Evolutionary conservation across 352 stramenopile species (phyloP), one percentile per base, ranked within the genome.

Genomic region (Peronospora tabacina): DNA sequence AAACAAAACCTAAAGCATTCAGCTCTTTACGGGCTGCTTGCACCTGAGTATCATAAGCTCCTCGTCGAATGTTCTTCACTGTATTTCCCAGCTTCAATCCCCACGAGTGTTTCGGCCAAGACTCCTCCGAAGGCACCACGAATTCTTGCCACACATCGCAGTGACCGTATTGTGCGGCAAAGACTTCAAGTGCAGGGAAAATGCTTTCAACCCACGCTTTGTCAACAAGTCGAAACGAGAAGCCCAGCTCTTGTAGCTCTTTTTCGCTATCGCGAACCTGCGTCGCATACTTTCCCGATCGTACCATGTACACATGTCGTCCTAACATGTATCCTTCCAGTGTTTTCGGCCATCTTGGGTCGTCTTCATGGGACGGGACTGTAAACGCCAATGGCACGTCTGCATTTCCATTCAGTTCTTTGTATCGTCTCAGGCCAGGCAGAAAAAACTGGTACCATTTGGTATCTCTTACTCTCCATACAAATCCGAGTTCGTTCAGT

Each of bases 81-180:
- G 86, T 85, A 26, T 90, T 75, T 7, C 93, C 93, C 9, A 98
- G 68, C 15, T 87, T 75, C 33, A 96, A 66, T 0, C 85, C 87
- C 70, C 82, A 90, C 0, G 83, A 76, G 17, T 77, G 75, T 33
- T 87, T 62, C 0, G 90, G 85, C 88, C 90, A 98, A 12, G 75
- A 58, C 4, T 63, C 61, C 8, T 56, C 33, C 0, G 64, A 61
- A 2, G 92, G 90, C 1, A 98, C 87, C 20, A 92, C 74, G 70
- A 96, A 98, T 22, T 90, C 80, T 55, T 97, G 85, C 20, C 81
- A 78, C 16, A 98, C 87, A 35, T 96, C 75, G 40, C 95, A 83
- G 57, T 98, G 88, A 32, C 80, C 80, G 47, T 92, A 86, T 19
- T 92, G 52, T 11, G 81, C 55, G 6, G 89, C 77, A 63, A 96